Base-by-base conservation (phyloP, 1,284 basidiomycete species). In the Ceratorhiza oryzae-sativae region DNA sequence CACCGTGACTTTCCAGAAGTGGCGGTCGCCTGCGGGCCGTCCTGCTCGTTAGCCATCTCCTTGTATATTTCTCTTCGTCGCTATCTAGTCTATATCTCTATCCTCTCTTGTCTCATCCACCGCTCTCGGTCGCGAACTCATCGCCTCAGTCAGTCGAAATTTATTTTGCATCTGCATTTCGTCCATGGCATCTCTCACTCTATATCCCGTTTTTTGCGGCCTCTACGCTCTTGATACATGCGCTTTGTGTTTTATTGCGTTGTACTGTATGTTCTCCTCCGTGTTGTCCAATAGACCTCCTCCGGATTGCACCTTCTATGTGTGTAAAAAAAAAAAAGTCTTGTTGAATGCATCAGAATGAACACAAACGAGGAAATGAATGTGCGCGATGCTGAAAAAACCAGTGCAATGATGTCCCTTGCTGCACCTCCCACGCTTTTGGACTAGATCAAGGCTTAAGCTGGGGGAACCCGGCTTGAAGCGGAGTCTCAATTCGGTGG, bases 81-180 rank as follows among this genome's bases (percentile, higher is more conserved):
- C 45, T 39, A 48, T 48, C 45, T 48, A 48, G 45, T 25, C 51
- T 55, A 30, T 55, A 48, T 48, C 45, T 48, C 41, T 60, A 23
- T 23, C 27, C 18, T 60, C 36, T 59, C 20, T 34, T 32, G 6
- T 34, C 23, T 51, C 45, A 48, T 25, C 27, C 12, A n/a, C 48
- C 51, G 51, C 65, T 70, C 65, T 70, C 65, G 45, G 27, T 58
- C 36, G 65, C 65, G 65, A 70, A 36, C 53, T 13, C 25, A 10
- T 70, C 65, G 65, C 65, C 42, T 36, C 65, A 56, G 65, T 70
- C 65, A 70, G 65, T 70, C 65, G 65, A 70, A 51, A 39, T 45
- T 70, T 70, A 56, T 56, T 70, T 41, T 56, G 48, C 65, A 70
- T 70, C 65, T 70, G 65, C 65, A 67, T 67, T 67, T 67, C 63